Base-by-base conservation (phyloP, 768 basidiomycete genomes). In the Arthromyces matolae region DNA sequence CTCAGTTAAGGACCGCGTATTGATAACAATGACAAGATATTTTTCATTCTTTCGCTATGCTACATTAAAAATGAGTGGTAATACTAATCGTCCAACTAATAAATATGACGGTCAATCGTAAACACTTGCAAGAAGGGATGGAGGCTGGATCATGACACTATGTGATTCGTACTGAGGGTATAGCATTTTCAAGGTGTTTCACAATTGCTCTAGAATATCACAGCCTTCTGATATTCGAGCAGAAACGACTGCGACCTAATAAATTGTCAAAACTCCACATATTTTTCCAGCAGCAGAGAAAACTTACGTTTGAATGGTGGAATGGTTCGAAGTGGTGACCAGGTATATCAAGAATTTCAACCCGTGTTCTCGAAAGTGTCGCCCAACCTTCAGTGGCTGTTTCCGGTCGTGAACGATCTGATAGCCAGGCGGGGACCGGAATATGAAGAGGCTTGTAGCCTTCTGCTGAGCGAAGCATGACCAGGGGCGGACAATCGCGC, bases 301-400 rank as follows among this genome's bases (percentile, higher is more conserved):
- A 0, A 58, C 68, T 9, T 52, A 86, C 86, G 57, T 82, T 75
- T 8, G 53, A 50, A 8, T 62, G 50, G 37, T 73, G 66, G 58
- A 88, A 87, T 0, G 76, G 69, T 52, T 75, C 61, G 50, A 87
- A 86, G 52, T 88, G 86, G 59, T 86, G 63, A 0, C 86, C 86
- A 0, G 84, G 79, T 3, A 87, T 77, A 51, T 81, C 77, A 33
- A 79, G 58, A 2, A 76, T 66, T 31, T 71, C 67, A 1, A 84
- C 47, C 5, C 58, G 24, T 8, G 39, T 49, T 4, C 67, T 68
- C 0, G 72, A 62, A 8, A 81, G 51, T 0, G 35, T 52, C 44
- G 78, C 72, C 84, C 86, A 87, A 18, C 68, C 75, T 0, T 42
- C 50, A 0, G 70, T 65, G 6, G 69, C 62, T 13, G 59, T 48